These are phyloP conservation scores for Hymenoscyphus occultus DNA, from an alignment of 2,329 filamentous ascomycete genomes.

Conservation along the genomic window DNA sequence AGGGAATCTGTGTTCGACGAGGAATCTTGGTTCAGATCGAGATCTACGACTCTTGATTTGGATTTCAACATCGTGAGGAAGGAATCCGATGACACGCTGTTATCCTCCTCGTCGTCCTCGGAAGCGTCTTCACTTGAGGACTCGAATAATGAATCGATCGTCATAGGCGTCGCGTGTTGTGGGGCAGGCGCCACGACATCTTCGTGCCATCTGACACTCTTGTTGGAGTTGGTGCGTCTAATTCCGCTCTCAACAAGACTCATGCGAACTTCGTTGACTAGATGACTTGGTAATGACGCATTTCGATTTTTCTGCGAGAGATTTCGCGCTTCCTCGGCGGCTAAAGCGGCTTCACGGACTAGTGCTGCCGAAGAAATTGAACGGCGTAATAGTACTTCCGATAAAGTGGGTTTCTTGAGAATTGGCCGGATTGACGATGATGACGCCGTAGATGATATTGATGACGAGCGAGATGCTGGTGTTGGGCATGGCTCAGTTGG, in stretches of 20 bases:
- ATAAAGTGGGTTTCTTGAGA: slow-evolving; percentile 13
- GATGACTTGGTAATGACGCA: not conserved
- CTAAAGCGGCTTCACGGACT: not conserved
- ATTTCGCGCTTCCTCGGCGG: not conserved
- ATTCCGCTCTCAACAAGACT: not conserved
- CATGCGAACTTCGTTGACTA: not conserved
- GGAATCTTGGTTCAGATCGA: not conserved
- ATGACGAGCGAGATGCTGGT: not conserved
- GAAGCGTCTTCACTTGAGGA: not conserved
- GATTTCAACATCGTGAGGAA: not conserved
- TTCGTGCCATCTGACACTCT: slow-evolving; percentile 10
- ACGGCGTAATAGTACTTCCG: slow-evolving; percentile 4
- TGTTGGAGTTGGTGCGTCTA: not conserved
- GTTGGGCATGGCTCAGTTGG: not conserved
- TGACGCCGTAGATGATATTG: not conserved
- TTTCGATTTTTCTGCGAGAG: not conserved
- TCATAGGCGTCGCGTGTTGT: not conserved
- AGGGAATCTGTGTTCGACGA: not conserved
- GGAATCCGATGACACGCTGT: not conserved
- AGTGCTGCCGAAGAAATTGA: slow-evolving; percentile 9
- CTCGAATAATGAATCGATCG: not conserved
- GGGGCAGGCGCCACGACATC: not conserved
- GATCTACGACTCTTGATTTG: not conserved
- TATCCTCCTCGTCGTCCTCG: not conserved
- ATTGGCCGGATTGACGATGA: slow-evolving; percentile 7